Percentiles rank a stretch among this genome's conserved stretches.
phyloP scores from a whole-genome alignment of 148 eudicot genomes.

The Cornus florida region DNA sequence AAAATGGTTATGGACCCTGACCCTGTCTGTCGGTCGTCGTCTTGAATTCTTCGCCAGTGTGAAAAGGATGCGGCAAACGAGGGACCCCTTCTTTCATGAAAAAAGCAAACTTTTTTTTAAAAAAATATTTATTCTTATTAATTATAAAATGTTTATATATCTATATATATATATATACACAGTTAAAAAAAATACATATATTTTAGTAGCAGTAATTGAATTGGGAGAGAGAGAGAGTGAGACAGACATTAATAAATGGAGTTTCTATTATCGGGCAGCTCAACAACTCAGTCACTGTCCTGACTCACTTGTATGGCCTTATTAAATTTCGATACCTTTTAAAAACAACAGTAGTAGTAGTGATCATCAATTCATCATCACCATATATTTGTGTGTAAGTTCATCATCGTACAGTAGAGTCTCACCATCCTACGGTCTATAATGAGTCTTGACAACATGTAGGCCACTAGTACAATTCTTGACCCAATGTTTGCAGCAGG shows the following conservation, averaged over 20 bases:
- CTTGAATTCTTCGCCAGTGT: conserved; percentile 19
- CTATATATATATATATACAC: too few species aligned
- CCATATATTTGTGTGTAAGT: background rate
- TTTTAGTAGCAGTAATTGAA: conserved; percentile 15
- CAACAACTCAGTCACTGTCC: conserved; percentile 35
- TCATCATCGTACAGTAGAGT: conserved; percentile 4
- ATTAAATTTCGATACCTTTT: background rate
- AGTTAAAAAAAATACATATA: conserved; percentile 12
- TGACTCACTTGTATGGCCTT: conserved; percentile 11
- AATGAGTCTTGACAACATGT: background rate
- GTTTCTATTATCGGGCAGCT: conserved; percentile 30
- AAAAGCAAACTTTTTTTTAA: background rate
- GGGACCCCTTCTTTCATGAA: conserved; percentile 8
- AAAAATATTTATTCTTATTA: too few species aligned
- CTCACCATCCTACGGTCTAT: conserved; percentile 12
- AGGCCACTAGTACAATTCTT: background rate
- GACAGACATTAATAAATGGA: conserved; percentile 9
- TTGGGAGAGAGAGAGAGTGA: too few species aligned
- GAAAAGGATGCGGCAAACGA: conserved; percentile 20
- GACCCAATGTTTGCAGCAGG: background rate
- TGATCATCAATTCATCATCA: background rate
- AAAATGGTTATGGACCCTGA: background rate
- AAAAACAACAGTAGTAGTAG: background rate
- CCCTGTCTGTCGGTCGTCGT: conserved; percentile 16
- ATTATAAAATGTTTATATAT: too few species aligned